These are phyloP conservation scores for Pseudoturritis turrita DNA, from an alignment of 345 rosid species.

Conservation along the genomic window DNA sequence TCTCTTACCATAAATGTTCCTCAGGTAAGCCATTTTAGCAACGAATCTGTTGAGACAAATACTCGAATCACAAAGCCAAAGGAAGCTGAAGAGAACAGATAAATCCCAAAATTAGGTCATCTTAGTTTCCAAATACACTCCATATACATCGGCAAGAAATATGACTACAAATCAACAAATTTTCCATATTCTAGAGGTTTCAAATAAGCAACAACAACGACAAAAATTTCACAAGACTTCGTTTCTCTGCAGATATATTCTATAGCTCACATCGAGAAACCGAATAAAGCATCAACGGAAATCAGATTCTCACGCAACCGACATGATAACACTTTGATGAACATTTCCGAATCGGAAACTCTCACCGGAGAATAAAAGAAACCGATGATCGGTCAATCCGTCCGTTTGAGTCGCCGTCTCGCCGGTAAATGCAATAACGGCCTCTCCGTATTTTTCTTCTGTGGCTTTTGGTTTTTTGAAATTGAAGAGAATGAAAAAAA, in stretches of 20 bases:
- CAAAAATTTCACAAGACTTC: not conserved
- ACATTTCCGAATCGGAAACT: not conserved
- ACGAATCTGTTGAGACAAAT: not conserved
- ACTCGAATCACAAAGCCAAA: not conserved
- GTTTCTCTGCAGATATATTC: not conserved
- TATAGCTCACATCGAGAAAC: not conserved
- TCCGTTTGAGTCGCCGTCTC: not conserved
- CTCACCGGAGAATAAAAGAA: not conserved
- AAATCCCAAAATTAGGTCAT: conserved; percentile 8
- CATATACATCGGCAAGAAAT: not conserved
- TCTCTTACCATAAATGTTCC: conserved; percentile 44
- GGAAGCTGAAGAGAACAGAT: conserved; percentile 9
- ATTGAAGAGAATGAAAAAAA: not conserved
- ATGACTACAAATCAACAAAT: not conserved
- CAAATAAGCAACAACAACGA: not conserved
- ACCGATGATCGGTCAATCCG: not conserved
- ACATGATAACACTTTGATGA: not conserved
- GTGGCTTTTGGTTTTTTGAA: conserved; percentile 5
- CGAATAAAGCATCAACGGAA: not conserved
- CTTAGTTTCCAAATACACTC: not conserved
- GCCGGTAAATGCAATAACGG: conserved; percentile 11
- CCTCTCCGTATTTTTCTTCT: not conserved
- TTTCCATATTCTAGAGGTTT: not conserved
- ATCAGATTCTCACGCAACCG: conserved; percentile 18
- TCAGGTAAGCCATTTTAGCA: conserved; percentile 42